A percentile compares a stretch with the other conserved stretches of the same genome.
phyloP scores from a whole-genome alignment of 75 land plant genomes.

The Selaginella moellendorffii region DNA sequence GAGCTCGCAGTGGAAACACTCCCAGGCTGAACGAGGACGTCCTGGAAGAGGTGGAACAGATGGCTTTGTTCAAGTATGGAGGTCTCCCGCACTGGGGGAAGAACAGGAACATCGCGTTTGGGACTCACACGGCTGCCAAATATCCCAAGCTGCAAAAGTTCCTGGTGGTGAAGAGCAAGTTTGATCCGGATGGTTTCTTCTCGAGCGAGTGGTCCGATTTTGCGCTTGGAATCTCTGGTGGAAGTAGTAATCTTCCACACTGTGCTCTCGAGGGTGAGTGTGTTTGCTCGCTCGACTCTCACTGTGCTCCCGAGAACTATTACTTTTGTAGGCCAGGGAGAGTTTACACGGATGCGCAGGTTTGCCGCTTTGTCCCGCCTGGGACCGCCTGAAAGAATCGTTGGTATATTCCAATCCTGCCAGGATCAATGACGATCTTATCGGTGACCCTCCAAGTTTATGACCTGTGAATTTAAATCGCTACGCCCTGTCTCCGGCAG shows the following conservation, averaged over 20 bases:
- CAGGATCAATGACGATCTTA: no score
- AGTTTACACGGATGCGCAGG: neutral
- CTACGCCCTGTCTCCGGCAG: no score
- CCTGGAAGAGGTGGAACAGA: conserved; percentile 1
- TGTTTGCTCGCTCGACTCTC: neutral
- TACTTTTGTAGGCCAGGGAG: conserved; percentile 2
- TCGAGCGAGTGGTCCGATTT: conserved; percentile 6
- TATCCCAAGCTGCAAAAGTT: neutral
- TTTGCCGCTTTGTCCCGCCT: no score
- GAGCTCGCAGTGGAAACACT: neutral
- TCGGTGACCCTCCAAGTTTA: no score
- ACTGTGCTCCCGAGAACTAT: conserved; percentile 6
- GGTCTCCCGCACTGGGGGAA: neutral
- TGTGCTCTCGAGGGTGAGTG: conserved; percentile 1
- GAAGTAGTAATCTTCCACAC: no score
- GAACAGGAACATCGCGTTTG: conserved; percentile 1
- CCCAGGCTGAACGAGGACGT: neutral
- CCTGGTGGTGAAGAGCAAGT: neutral
- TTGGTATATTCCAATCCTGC: no score
- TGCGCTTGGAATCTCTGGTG: neutral
- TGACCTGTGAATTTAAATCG: no score
- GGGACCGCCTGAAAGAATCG: no score
- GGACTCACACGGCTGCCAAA: neutral
- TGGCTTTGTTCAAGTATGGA: neutral
- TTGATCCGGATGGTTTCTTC: neutral